These are phyloP conservation scores for Ascomycota sp. DNA, from an alignment of 2,329 filamentous ascomycete genomes.

Conservation along the genomic window DNA sequence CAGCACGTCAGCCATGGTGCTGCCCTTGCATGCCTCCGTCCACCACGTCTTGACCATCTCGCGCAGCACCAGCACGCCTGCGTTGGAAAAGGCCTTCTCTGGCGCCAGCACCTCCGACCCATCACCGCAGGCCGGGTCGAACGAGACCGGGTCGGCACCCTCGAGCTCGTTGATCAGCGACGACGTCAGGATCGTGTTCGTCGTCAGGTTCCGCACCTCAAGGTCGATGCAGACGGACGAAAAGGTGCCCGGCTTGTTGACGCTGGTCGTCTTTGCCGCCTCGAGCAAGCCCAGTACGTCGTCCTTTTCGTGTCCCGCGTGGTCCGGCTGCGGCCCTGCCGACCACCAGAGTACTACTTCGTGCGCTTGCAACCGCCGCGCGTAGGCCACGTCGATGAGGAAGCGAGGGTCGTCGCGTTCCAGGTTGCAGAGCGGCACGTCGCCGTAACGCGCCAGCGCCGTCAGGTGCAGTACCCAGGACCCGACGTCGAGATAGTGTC, in stretches of 20 bases:
- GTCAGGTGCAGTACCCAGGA: conserved; percentile 81
- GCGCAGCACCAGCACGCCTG: conserved; percentile 71
- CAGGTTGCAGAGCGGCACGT: conserved; percentile 86
- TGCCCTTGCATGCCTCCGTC: conserved; percentile 78
- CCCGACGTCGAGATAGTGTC: conserved; percentile 81
- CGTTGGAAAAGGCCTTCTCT: conserved; percentile 82
- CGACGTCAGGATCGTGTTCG: conserved; percentile 93
- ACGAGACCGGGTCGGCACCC: conserved; percentile 66
- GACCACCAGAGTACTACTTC: conserved; percentile 98
- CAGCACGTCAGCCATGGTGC: conserved; percentile 90
- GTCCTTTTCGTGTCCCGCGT: conserved; percentile 88
- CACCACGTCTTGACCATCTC: conserved; percentile 99
- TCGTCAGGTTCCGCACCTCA: conserved; percentile 80
- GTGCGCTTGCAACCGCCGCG: conserved; percentile 70
- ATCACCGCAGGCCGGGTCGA: conserved; percentile 36
- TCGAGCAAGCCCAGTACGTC: conserved; percentile 71
- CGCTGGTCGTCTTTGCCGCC: conserved; percentile 71
- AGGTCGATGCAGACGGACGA: conserved; percentile 92
- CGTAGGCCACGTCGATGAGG: conserved; percentile 90
- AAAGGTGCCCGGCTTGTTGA: conserved; percentile 88
- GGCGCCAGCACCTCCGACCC: conserved; percentile 43
- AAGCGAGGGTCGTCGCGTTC: conserved; percentile 88
- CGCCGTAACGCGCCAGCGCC: conserved; percentile 74
- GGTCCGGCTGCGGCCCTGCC: conserved; percentile 64
- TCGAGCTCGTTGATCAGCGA: conserved; percentile 94